Conservation (phyloP, 345 rosid genomes). For the Anastatica hierochuntica region DNA sequence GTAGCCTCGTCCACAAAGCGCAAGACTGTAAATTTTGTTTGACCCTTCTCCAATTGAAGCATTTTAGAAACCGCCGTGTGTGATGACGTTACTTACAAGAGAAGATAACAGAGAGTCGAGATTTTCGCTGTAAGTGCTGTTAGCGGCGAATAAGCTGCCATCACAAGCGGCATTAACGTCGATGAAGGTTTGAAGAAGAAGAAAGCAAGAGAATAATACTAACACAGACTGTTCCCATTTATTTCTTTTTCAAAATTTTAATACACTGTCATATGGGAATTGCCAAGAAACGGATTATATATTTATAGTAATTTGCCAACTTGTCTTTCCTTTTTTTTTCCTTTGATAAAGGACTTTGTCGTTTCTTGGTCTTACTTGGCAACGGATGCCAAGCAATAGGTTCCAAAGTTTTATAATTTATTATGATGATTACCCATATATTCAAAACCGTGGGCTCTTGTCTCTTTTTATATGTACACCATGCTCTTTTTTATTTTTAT, state of each 20-base stretch:
- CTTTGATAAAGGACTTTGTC: no score
- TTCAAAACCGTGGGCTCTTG: not conserved
- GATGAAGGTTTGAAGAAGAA: not conserved
- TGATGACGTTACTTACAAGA: not conserved
- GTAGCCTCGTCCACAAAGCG: slow-evolving; percentile 18
- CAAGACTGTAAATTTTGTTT: slow-evolving; percentile 15
- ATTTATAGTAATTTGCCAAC: not conserved
- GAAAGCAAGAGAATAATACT: not conserved
- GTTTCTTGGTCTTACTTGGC: no score
- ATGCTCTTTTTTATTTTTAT: no score
- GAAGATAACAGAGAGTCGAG: slow-evolving; percentile 13
- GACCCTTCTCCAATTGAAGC: slow-evolving; percentile 8
- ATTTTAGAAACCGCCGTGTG: slow-evolving; percentile 19
- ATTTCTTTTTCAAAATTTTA: not conserved
- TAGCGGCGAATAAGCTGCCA: not conserved
- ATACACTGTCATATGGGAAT: no score
- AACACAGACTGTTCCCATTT: not conserved
- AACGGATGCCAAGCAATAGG: not conserved
- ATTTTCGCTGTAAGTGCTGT: slow-evolving; percentile 4
- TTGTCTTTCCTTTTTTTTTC: not conserved
- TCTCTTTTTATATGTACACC: not conserved
- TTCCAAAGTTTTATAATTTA: not conserved
- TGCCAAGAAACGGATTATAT: not conserved
- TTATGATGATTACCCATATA: not conserved
- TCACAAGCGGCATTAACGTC: slow-evolving; percentile 8